A percentile compares a stretch with the other conserved stretches of the same genome.
These are phyloP conservation scores for Phytophthora tentaculata DNA, from an alignment of 352 stramenopile species.

Conservation along the genomic window DNA sequence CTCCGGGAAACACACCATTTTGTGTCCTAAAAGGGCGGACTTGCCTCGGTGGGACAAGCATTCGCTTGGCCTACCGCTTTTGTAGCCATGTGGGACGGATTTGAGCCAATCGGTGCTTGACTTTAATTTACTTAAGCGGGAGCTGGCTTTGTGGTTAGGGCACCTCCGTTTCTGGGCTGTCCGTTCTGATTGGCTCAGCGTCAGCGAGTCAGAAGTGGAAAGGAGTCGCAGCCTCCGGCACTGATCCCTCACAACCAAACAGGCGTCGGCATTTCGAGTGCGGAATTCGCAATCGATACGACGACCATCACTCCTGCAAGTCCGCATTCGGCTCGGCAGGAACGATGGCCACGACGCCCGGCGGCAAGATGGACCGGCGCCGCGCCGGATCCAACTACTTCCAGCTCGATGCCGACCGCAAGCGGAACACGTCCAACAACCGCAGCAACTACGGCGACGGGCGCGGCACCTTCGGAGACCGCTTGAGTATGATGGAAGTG, in stretches of 20 bases:
- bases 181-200: slow-evolving; percentile 16
- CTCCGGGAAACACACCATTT: neutral
- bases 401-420: slow-evolving; percentile 75
- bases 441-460: slow-evolving; percentile 44
- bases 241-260: slow-evolving; percentile 26
- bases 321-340: neutral
- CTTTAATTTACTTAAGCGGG: slow-evolving; percentile 26
- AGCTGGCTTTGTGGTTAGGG: slow-evolving; percentile 25
- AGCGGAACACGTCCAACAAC: slow-evolving; percentile 68
- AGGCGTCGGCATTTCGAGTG: slow-evolving; percentile 20
- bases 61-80: neutral
- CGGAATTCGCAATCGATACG: slow-evolving; percentile 5
- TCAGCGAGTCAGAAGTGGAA: slow-evolving; percentile 28
- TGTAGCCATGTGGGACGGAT: slow-evolving; percentile 4
- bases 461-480: slow-evolving; percentile 62
- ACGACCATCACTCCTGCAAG: slow-evolving; percentile 26
- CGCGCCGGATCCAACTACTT: slow-evolving; percentile 90
- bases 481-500: slow-evolving; percentile 77
- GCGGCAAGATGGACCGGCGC: slow-evolving; percentile 57
- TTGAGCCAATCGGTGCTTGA: neutral
- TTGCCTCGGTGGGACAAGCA: neutral
- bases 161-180: slow-evolving; percentile 17
- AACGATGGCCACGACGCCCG: slow-evolving; percentile 43
- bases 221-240: slow-evolving; percentile 3
- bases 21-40: neutral